A percentile compares a stretch with the other conserved stretches of the same genome.
These are phyloP conservation scores for Suzukiozyma palmioleophila DNA, from an alignment of 1,139 yeast species.

Conservation along the genomic window DNA sequence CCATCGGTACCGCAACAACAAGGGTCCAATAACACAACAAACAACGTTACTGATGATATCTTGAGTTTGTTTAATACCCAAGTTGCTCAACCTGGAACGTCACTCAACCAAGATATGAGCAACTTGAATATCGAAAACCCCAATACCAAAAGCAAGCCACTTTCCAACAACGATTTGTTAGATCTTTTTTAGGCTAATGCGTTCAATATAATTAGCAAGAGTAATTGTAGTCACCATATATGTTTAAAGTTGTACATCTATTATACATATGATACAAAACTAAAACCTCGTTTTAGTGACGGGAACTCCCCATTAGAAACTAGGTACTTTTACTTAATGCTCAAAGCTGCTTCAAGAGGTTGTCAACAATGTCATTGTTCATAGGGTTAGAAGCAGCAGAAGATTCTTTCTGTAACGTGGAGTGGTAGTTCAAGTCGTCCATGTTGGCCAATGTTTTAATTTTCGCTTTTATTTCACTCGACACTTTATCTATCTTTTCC, in stretches of 20 bases:
- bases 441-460: conserved; percentile 27
- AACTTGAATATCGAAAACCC: conserved; percentile 17
- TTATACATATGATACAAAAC: not conserved
- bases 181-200: conserved; percentile 43
- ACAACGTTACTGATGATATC: conserved; percentile 35
- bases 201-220: too few species aligned
- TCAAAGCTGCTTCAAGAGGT: conserved; percentile 12
- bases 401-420: not conserved
- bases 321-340: not conserved
- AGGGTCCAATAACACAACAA: conserved; percentile 7
- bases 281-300: too few species aligned
- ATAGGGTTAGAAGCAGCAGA: conserved; percentile 7
- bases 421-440: conserved; percentile 7
- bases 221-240: too few species aligned
- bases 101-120: conserved; percentile 16
- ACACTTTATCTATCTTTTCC: conserved; percentile 42
- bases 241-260: not conserved
- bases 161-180: conserved; percentile 45
- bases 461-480: conserved; percentile 39
- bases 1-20: conserved; percentile 17
- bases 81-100: conserved; percentile 7
- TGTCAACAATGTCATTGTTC: conserved; percentile 12
- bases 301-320: not conserved
- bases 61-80: conserved; percentile 36
- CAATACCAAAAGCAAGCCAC: conserved; percentile 9